phyloP scores from a whole-genome alignment of 441 rosid genomes.

The Isatis lusitanica region DNA sequence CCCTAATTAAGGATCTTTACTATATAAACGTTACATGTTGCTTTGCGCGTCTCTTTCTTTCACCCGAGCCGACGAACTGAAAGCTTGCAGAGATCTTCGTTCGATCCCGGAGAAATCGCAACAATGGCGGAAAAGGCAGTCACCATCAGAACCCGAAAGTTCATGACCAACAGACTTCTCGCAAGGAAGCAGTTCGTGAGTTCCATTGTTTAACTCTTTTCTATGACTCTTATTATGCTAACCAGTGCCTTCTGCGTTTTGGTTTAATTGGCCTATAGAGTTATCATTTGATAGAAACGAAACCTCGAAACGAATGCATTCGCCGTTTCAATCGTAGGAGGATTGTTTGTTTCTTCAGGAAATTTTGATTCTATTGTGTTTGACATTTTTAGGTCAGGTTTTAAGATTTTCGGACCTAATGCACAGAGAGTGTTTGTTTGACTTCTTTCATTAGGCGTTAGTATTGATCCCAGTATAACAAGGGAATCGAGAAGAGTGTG shows the following conservation, averaged over 20 bases:
- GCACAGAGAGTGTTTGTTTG: neutral
- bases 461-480: neutral
- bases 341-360: neutral
- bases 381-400: neutral
- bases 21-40: constrained; percentile 19
- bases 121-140: constrained; percentile 82
- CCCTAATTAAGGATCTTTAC: constrained; percentile 8
- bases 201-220: neutral
- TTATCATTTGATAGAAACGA: neutral
- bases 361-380: neutral
- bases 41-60: constrained; percentile 7
- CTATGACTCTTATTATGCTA: neutral
- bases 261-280: neutral
- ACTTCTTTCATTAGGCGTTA: neutral
- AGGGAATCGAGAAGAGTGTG: neutral
- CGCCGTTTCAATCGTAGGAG: neutral
- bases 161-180: constrained; percentile 86
- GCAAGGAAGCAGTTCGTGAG: constrained; percentile 86
- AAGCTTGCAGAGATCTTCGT: constrained; percentile 24
- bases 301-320: neutral
- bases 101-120: constrained; percentile 17
- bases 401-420: neutral
- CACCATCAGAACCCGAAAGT: constrained; percentile 74
- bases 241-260: neutral
- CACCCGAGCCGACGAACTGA: constrained; percentile 30